Evolutionary conservation across 495 filamentous ascomycete species (phyloP), one percentile per base, ranked within the genome.

Genomic region (Neurospora sublineolata): DNA sequence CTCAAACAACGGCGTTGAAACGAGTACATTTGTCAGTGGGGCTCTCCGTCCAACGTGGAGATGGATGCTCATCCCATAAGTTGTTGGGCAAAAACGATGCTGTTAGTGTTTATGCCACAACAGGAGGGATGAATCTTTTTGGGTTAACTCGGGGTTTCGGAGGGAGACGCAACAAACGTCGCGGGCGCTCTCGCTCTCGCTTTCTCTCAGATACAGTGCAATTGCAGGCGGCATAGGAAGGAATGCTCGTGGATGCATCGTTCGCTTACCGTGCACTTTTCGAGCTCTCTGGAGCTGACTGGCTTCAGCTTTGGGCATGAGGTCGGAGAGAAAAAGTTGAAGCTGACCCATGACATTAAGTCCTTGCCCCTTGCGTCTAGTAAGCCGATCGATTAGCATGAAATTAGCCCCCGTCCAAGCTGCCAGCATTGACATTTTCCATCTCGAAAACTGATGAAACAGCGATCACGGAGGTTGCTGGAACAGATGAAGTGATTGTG

Each of bases 31-130:
- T 52, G 44, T 52, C 14, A 52, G 44, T 52, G 44, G 44, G 44
- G 11, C 10, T 23, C 44, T 92, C 8, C 90, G 90, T 14, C 91
- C 92, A 37, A 92, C 82, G 77, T 91, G 90, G 42, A 93, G 86
- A n/a, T 91, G 91, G 8, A 90, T 27, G 27, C 27, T 27, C 27
- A 27, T 27, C 27, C 27, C 14, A 40, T 40, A 93, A 92, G 74
- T 96, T 93, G 80, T 98, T 90, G 67, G 94, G 46, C 23, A 60
- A 60, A 52, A 60, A 27, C 27, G 46, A 6, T 20, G 42, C 3
- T 1, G 4, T 30, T 30, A 23, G 46, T 60, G 46, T 60, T 52
- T 23, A 23, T 52, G n/a, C n/a, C 44, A 27, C 4, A 52, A 27
- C 9, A 23, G 44, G 44, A 20, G 44, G 20, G 44, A 52, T 52